A percentile compares a stretch with the other conserved stretches of the same genome.
phyloP scores from a whole-genome alignment of 2,329 filamentous ascomycete species.

The Tolypocladium inflatum region DNA sequence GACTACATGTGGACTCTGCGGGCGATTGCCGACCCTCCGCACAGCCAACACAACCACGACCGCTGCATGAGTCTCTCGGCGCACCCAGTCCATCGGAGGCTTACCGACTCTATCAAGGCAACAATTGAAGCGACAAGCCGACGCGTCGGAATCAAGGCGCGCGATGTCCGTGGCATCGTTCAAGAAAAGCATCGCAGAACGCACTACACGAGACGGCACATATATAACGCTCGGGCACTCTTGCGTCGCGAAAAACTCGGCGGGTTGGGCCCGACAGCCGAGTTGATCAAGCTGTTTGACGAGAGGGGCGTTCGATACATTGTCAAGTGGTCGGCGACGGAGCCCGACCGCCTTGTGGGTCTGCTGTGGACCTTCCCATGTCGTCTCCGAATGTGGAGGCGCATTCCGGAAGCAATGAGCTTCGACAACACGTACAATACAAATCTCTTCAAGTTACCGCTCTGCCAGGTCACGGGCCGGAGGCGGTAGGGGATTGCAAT shows the following conservation, averaged over 20 bases:
- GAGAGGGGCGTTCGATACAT: too few relatives aligned
- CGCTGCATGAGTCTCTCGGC: background rate
- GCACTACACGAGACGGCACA: too few relatives aligned
- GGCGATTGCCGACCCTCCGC: background rate
- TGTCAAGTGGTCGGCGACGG: too few relatives aligned
- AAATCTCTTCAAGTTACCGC: conserved; percentile 3
- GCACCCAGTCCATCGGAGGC: too few relatives aligned
- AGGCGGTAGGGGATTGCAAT: too few relatives aligned
- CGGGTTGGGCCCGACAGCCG: background rate
- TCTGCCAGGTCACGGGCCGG: conserved; percentile 3
- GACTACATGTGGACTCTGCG: conserved; percentile 3
- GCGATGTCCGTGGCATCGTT: conserved; percentile 1
- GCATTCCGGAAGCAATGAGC: conserved; percentile 3
- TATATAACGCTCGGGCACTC: too few relatives aligned
- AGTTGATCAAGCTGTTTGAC: background rate
- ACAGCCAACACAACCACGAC: conserved; percentile 3
- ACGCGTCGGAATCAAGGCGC: conserved; percentile 1
- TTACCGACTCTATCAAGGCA: conserved; percentile 3
- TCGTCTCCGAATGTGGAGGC: conserved; percentile 3
- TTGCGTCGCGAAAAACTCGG: background rate
- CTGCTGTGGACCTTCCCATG: conserved; percentile 2
- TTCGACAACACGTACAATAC: conserved; percentile 5
- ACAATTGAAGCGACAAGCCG: conserved; percentile 6
- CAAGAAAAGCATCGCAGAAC: background rate
- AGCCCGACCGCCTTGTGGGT: too few relatives aligned